phyloP scores from a whole-genome alignment of 1,139 yeast genomes.

The Hansenula sp. region DNA sequence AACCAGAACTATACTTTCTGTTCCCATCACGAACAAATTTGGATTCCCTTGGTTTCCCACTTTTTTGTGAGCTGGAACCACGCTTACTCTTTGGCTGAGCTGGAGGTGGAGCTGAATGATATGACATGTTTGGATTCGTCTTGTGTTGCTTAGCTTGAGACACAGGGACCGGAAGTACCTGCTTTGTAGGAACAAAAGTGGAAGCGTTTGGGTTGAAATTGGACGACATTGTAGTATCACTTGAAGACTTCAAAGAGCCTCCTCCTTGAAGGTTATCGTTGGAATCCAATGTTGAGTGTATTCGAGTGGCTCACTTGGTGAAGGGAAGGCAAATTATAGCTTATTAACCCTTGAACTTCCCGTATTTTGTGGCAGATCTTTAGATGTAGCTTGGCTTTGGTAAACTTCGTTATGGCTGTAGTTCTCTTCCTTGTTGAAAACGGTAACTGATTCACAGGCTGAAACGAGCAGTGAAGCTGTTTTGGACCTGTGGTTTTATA shows the following conservation, averaged over 20 bases:
- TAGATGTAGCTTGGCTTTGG: too few relatives aligned
- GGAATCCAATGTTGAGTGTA: neutral
- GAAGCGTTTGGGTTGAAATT: conserved; percentile 16
- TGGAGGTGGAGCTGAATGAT: conserved; percentile 17
- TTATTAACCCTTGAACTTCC: neutral
- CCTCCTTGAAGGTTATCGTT: neutral
- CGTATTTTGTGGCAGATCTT: too few relatives aligned
- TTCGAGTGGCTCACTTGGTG: neutral
- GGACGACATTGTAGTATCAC: conserved; percentile 7
- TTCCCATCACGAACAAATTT: neutral
- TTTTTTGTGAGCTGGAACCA: neutral
- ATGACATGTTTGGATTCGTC: conserved; percentile 13
- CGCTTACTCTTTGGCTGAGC: conserved; percentile 5
- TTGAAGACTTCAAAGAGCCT: neutral
- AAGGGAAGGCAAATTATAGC: neutral
- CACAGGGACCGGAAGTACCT: neutral
- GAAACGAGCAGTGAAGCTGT: conserved; percentile 2
- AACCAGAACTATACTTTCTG: neutral
- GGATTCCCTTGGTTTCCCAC: conserved; percentile 10
- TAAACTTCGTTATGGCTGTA: too few relatives aligned
- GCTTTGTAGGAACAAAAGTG: conserved; percentile 9
- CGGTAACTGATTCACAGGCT: neutral
- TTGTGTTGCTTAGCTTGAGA: conserved; percentile 5
- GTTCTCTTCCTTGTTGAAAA: too few relatives aligned
- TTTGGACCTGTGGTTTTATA: neutral